phyloP scores from a whole-genome alignment of 106 monocot genomes.

The Platanthera guangdongensis region DNA sequence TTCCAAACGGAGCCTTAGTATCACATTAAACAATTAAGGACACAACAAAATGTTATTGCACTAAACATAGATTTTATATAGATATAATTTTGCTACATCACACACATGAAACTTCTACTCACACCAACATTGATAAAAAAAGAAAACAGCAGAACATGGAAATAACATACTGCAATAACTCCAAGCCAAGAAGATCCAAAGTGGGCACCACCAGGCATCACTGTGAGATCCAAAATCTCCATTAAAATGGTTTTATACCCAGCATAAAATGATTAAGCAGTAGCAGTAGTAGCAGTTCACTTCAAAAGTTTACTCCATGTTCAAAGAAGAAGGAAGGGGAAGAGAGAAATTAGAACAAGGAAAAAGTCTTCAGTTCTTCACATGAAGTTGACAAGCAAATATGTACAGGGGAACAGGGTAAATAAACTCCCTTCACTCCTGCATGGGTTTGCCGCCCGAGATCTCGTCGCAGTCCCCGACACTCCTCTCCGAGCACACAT shows the following conservation, averaged over 20 bases:
- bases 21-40: too few species aligned
- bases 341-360: neutral
- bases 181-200: too few species aligned
- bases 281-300: neutral
- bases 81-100: too few species aligned
- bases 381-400: neutral
- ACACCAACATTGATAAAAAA: too few species aligned
- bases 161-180: too few species aligned
- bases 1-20: too few species aligned
- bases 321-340: neutral
- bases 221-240: neutral
- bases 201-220: neutral
- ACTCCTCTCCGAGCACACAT: conserved; percentile 52
- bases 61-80: too few species aligned
- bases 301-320: neutral
- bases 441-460: neutral
- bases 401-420: neutral
- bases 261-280: neutral
- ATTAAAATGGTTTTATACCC: neutral
- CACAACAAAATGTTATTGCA: too few species aligned
- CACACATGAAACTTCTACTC: too few species aligned
- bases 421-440: neutral
- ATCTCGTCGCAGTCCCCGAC: conserved; percentile 16
- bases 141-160: too few species aligned
- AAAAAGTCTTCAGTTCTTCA: neutral